A percentile compares a stretch with the other conserved stretches of the same genome.
phyloP scores from a whole-genome alignment of 2,329 filamentous ascomycete species.

The Diplodia scrobiculata region DNA sequence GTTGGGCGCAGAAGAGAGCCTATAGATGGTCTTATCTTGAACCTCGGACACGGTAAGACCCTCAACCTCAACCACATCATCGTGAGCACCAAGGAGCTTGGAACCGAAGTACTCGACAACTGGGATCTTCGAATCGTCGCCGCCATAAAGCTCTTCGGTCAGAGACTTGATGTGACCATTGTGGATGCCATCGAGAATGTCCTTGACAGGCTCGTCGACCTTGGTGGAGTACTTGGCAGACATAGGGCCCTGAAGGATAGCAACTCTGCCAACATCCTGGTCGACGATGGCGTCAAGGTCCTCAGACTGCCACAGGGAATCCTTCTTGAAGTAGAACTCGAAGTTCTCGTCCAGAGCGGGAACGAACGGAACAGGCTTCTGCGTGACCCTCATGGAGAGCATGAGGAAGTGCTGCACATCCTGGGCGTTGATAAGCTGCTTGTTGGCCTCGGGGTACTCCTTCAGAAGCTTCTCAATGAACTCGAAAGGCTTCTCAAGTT shows the following conservation, averaged over 20 bases:
- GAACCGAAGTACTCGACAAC: constrained; percentile 94
- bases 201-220: constrained; percentile 90
- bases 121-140: constrained; percentile 73
- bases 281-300: constrained; percentile 93
- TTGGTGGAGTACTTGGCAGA: constrained; percentile 86
- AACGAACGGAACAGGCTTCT: constrained; percentile 97
- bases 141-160: constrained; percentile 76
- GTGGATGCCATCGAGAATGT: constrained; percentile 91
- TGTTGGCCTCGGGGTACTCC: constrained; percentile 81
- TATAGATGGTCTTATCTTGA: constrained; percentile 77
- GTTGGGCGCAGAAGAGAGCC: constrained; percentile 73
- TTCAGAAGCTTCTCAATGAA: constrained; percentile 77
- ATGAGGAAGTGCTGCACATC: constrained; percentile 96
- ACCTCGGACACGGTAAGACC: constrained; percentile 83
- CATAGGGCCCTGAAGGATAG: constrained; percentile 93
- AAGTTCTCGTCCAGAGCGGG: constrained; percentile 95
- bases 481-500: constrained; percentile 79
- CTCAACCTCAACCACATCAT: constrained; percentile 71
- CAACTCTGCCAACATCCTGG: constrained; percentile 93
- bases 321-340: constrained; percentile 99
- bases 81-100: constrained; percentile 71
- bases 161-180: constrained; percentile 80
- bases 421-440: constrained; percentile 94
- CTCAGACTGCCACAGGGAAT: constrained; percentile 98
- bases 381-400: constrained; percentile 84